Evolutionary conservation across 768 basidiomycete genomes (phyloP), one percentile per base, ranked within the genome.

Genomic region (Suillus weaverae): DNA sequence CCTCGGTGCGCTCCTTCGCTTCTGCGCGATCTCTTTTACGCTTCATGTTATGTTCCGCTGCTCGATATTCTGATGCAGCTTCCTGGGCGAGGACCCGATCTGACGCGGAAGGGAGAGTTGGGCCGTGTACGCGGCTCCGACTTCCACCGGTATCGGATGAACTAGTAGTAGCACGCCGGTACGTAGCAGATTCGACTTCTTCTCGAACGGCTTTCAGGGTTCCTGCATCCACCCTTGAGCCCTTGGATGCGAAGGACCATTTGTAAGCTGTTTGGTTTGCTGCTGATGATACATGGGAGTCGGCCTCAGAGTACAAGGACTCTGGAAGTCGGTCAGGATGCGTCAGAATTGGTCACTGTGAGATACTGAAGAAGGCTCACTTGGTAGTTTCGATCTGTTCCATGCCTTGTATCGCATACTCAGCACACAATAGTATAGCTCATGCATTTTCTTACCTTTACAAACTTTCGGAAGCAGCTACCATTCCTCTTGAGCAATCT

Each of bases 391-490:
- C 6, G 91, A 92, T 73, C 84, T 83, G 76, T 95, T 95, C 94
- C 94, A 95, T 32, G 86, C 87, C 85, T 92, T 70, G 43, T 22
- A 63, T 46, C 13, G 32, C 10, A 64, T 35, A 10, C 65, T 65
- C 14, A 51, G 64, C 35, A 20, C 26, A 61, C 50, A 55, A 46
- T 46, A 38, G 60, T 63, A 18, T 32, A 30, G 53, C 30, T 62
- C 10, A 26, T 48, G 36, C 39, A 20, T 64, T 10, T 39, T 18
- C 78, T 68, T 71, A 89, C 89, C 83, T 91, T 92, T 46, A 95
- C 88, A 71, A 98, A 97, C 78, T 95, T 97, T 70, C 90, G 88
- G 74, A 98, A 98, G 74, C 96, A 95, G 71, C 92, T 93, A 60
- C 64, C 32, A 62, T 65, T 72, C 69, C 60, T 60, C 60, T 70